phyloP scores from a whole-genome alignment of 352 stramenopile genomes.

The Pythium apleroticum region DNA sequence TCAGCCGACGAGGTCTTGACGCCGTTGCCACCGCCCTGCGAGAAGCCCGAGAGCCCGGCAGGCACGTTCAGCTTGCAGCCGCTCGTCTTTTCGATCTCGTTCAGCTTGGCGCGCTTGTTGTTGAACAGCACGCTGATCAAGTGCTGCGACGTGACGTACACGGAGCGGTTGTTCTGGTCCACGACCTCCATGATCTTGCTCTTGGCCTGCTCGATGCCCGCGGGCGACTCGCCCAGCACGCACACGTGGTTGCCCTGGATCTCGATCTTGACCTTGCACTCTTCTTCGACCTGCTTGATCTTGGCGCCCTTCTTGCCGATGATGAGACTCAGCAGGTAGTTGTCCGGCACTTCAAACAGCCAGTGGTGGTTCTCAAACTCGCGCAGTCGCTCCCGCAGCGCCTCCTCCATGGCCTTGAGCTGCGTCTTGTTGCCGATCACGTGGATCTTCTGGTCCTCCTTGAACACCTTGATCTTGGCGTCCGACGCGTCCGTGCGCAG shows the following conservation, averaged over 20 bases:
- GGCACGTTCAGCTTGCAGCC: conserved; percentile 59
- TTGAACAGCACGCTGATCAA: conserved; percentile 61
- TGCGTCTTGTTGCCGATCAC: conserved; percentile 72
- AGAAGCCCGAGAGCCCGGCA: conserved; percentile 25
- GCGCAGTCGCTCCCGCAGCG: conserved; percentile 51
- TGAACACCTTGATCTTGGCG: conserved; percentile 69
- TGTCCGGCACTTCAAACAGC: conserved; percentile 56
- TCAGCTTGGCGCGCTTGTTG: conserved; percentile 77
- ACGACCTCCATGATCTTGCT: conserved; percentile 64
- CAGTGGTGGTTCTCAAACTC: conserved; percentile 62
- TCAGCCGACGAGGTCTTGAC: conserved; percentile 32
- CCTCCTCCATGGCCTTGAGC: conserved; percentile 58
- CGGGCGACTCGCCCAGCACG: conserved; percentile 54
- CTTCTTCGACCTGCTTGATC: conserved; percentile 74
- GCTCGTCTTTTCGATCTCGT: conserved; percentile 59
- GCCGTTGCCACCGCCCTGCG: background rate
- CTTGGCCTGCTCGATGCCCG: conserved; percentile 49
- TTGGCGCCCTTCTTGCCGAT: conserved; percentile 81
- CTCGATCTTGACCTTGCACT: conserved; percentile 61
- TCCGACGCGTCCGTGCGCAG: conserved; percentile 57
- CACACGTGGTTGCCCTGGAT: conserved; percentile 66
- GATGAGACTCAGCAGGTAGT: conserved; percentile 68
- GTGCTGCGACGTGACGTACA: conserved; percentile 63
- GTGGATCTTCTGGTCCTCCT: conserved; percentile 59
- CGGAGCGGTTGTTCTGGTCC: conserved; percentile 68